Percentiles rank a stretch among this genome's conserved stretches.
phyloP scores from a whole-genome alignment of 2,329 filamentous ascomycete species.

The Periconia digitata region DNA sequence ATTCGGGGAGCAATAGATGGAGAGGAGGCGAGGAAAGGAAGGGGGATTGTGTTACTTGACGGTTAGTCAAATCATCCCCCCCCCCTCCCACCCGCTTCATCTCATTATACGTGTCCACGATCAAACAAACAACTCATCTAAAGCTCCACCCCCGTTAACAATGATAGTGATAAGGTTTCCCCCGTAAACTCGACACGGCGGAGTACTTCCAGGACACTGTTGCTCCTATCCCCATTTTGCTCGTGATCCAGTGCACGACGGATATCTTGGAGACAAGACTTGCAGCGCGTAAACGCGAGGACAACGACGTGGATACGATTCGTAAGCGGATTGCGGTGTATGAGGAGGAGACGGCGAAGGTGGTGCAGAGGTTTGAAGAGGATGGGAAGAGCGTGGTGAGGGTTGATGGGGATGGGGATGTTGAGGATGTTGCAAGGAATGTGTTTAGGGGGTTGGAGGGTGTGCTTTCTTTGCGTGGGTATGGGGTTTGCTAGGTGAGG shows the following conservation, averaged over 20 bases:
- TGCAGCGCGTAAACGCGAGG: not conserved
- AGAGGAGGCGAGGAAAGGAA: not conserved
- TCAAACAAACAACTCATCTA: no score
- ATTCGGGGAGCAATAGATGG: not conserved
- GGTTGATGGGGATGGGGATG: not conserved
- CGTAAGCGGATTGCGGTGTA: slow-evolving; percentile 1
- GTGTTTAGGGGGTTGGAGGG: not conserved
- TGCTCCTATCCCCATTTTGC: not conserved
- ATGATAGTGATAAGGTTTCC: no score
- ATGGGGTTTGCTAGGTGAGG: not conserved
- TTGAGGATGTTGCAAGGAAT: not conserved
- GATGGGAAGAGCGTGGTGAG: slow-evolving; percentile 4
- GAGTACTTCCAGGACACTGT: slow-evolving; percentile 2
- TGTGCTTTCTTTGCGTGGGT: no score
- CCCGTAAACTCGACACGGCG: not conserved
- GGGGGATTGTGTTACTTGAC: not conserved
- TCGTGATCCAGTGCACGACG: not conserved
- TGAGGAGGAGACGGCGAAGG: slow-evolving; percentile 1
- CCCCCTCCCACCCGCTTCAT: no score
- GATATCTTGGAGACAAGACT: not conserved
- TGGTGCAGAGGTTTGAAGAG: slow-evolving; percentile 1
- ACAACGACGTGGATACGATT: slow-evolving; percentile 5
- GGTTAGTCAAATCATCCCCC: no score
- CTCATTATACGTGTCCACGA: no score
- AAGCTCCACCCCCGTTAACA: no score